Base-by-base conservation (phyloP, 805 yeast species). In the Yarrowia phangngaensis region DNA sequence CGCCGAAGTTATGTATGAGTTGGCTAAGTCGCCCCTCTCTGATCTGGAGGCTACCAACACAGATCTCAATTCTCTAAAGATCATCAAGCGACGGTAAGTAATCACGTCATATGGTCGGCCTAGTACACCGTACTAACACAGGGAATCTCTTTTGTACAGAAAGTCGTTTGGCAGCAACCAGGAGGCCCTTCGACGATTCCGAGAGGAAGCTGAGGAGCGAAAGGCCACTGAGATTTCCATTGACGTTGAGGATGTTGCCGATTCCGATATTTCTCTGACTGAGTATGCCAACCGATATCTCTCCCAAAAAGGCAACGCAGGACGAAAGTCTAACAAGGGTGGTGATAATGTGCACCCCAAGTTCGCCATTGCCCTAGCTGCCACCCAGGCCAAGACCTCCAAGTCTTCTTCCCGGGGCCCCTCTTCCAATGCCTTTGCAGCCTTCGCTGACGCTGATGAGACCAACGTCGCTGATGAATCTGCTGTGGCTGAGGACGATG, bases 21-120 rank as follows among this genome's bases (percentile, higher is more conserved):
- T 61, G 34, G 61, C 60, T 14, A 28, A 51, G 31, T 47, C 55
- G 43, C 66, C 67, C 20, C 61, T 59, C 46, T 60, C 63, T 32
- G 51, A 30, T 23, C 52, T 41, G 30, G 46, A 51, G 29, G 54
- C 49, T 20, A 24, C 41, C 43, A 29, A 29, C 48, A 41, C 48
- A 20, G 48, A 41, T 20, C 14, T 41, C 11, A 29, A 29, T 29
- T 20, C 35, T 4, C 35, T 41, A n/a, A 41, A 41, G 35, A 28
- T 41, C 22, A 41, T 41, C 20, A 41, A 41, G 48, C 48, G 48
- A 41, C 34, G 48, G 48, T 41, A 29, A 29, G 48, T 41, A 29
- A 14, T 24, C 11, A 24, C 27, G 9, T 9, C 9, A 24, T 24
- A 9, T 24, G 12, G 8, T 13, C 33, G n/a, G n/a, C n/a, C n/a